Percentiles rank a stretch among this genome's conserved stretches.
These are phyloP conservation scores for Hymenoscyphus repandus DNA, from an alignment of 2,329 filamentous ascomycete genomes.

Conservation along the genomic window DNA sequence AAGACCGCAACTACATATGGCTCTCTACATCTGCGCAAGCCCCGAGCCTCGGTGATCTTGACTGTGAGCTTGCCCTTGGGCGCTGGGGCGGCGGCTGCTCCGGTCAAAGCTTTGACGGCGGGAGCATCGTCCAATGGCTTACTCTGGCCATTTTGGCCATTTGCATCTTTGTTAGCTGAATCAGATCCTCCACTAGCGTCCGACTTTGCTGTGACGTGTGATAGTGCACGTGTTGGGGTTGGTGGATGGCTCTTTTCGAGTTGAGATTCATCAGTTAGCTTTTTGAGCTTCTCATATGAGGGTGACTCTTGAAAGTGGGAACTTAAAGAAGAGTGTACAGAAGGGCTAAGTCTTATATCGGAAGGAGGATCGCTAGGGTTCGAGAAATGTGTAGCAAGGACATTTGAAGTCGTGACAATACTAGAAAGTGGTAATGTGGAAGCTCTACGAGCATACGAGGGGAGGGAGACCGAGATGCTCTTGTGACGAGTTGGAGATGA, in stretches of 20 bases:
- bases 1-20: constrained; percentile 97
- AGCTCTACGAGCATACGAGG: constrained; percentile 38
- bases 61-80: constrained; percentile 87
- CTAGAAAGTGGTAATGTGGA: constrained; percentile 55
- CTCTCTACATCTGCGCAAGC: constrained; percentile 74
- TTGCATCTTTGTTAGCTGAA: constrained; percentile 21
- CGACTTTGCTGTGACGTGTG: constrained; percentile 47
- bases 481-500: constrained; percentile 33
- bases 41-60: constrained; percentile 80
- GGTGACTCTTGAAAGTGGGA: constrained; percentile 49
- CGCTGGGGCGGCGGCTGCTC: constrained; percentile 51
- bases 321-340: constrained; percentile 43
- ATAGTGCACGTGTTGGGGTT: constrained; percentile 80
- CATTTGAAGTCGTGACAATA: constrained; percentile 56
- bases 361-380: constrained; percentile 54
- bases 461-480: constrained; percentile 40
- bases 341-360: constrained; percentile 47
- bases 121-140: constrained; percentile 33
- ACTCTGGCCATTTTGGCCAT: constrained; percentile 31
- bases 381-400: constrained; percentile 64
- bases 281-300: constrained; percentile 65
- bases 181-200: constrained; percentile 36
- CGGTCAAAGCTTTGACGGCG: constrained; percentile 26
- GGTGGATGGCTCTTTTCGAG: constrained; percentile 83
- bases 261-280: constrained; percentile 78